phyloP scores from a whole-genome alignment of 345 rosid genomes.

The Excoecaria cochinchinensis region DNA sequence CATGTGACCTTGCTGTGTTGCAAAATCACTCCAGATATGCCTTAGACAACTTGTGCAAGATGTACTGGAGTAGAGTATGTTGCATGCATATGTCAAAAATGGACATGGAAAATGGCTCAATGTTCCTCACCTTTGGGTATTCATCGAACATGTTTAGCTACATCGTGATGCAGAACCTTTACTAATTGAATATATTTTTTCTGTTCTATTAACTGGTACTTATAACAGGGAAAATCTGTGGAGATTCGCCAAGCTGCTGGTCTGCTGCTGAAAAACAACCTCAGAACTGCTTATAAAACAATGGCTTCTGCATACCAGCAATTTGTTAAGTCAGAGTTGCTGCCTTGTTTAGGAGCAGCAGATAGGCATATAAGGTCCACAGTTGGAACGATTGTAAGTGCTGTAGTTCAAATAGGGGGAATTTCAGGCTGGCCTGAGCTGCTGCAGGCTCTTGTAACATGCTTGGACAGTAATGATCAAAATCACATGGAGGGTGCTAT shows the following conservation, averaged over 20 bases:
- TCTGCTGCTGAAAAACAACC: slow-evolving; percentile 82
- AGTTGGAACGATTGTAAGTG: slow-evolving; percentile 83
- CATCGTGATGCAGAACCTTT: not conserved
- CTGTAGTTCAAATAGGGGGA: slow-evolving; percentile 66
- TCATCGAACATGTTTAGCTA: not conserved
- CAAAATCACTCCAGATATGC: not conserved
- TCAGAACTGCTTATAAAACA: slow-evolving; percentile 62
- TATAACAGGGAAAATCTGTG: slow-evolving; percentile 66
- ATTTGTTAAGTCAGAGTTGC: slow-evolving; percentile 69
- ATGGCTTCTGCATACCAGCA: slow-evolving; percentile 63
- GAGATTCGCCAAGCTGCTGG: slow-evolving; percentile 99
- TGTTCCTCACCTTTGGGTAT: not conserved
- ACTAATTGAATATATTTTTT: not conserved
- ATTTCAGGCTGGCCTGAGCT: slow-evolving; percentile 86
- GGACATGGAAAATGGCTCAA: not conserved
- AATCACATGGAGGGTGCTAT: slow-evolving; percentile 98
- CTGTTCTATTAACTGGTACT: not conserved
- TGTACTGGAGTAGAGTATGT: not conserved
- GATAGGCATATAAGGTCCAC: slow-evolving; percentile 88
- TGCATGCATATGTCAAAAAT: not conserved
- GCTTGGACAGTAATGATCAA: slow-evolving; percentile 80
- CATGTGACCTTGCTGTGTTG: not conserved
- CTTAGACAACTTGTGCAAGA: not conserved
- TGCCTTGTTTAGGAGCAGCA: slow-evolving; percentile 87
- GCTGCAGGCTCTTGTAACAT: slow-evolving; percentile 71